A percentile compares a stretch with the other conserved stretches of the same genome.
These are phyloP conservation scores for Tricladium varicosporioides DNA, from an alignment of 2,329 filamentous ascomycete genomes.

Conservation along the genomic window DNA sequence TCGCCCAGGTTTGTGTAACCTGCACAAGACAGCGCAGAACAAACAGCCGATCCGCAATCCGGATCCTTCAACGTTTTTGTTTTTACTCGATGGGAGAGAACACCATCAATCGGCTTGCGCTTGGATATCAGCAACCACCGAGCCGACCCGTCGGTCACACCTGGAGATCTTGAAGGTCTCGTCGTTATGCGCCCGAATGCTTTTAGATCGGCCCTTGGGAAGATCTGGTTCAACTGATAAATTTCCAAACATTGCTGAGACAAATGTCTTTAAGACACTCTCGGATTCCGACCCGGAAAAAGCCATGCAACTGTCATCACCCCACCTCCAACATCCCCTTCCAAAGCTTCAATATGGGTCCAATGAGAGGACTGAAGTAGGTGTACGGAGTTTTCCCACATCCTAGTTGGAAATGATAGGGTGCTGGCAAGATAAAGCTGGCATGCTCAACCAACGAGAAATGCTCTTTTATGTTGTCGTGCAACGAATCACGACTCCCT, in stretches of 20 bases:
- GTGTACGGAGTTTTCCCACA: neutral
- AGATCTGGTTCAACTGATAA: neutral
- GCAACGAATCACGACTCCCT: neutral
- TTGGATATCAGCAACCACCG: neutral
- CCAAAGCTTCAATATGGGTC: neutral
- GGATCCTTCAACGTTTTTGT: neutral
- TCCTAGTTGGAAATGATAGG: neutral
- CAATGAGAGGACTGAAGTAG: neutral
- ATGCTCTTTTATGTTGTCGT: neutral
- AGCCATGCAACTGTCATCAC: neutral
- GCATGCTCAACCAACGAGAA: neutral
- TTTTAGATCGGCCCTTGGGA: neutral
- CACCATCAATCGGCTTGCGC: neutral
- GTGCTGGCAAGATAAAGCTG: neutral
- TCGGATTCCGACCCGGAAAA: neutral
- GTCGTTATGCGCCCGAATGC: neutral
- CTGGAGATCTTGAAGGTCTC: too few species aligned
- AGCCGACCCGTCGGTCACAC: neutral
- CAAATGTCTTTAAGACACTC: neutral
- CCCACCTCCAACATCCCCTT: neutral
- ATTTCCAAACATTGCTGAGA: neutral
- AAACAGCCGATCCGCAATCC: neutral
- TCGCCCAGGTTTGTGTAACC: conserved; percentile 6
- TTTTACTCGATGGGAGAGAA: neutral
- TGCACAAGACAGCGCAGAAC: neutral